These are phyloP conservation scores for Prunus mongolica DNA, from an alignment of 306 rosid genomes.

Conservation along the genomic window DNA sequence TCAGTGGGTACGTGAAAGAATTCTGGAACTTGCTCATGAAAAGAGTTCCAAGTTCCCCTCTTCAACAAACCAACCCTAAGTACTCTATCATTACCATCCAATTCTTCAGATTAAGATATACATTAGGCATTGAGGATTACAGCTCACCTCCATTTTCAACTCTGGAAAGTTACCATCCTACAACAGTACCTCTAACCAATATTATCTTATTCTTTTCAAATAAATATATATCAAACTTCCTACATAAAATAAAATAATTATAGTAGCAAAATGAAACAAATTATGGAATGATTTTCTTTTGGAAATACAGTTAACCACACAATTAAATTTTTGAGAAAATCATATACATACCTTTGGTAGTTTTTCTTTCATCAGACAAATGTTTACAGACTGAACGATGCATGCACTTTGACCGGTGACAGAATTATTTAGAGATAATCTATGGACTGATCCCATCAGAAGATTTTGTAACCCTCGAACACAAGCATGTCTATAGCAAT, in stretches of 20 bases:
- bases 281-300: background rate
- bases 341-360: slow-evolving; percentile 40
- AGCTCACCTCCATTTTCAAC: background rate
- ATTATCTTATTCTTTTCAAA: too few relatives aligned
- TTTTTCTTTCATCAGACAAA: slow-evolving; percentile 39
- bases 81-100: background rate
- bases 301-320: background rate
- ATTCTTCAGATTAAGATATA: background rate
- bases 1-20: too few relatives aligned
- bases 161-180: background rate
- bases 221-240: background rate
- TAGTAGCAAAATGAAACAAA: background rate
- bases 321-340: background rate
- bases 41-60: background rate
- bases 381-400: slow-evolving; percentile 55
- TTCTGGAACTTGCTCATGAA: background rate
- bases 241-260: background rate
- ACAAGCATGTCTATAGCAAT: slow-evolving; percentile 37
- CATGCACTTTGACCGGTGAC: slow-evolving; percentile 66
- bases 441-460: slow-evolving; percentile 47
- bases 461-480: slow-evolving; percentile 52
- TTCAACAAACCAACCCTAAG: background rate
- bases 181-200: too few relatives aligned
- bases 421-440: slow-evolving; percentile 53
- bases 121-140: background rate